phyloP scores from a whole-genome alignment of 2,329 filamentous ascomycete species.

The Blastomyces percursus region DNA sequence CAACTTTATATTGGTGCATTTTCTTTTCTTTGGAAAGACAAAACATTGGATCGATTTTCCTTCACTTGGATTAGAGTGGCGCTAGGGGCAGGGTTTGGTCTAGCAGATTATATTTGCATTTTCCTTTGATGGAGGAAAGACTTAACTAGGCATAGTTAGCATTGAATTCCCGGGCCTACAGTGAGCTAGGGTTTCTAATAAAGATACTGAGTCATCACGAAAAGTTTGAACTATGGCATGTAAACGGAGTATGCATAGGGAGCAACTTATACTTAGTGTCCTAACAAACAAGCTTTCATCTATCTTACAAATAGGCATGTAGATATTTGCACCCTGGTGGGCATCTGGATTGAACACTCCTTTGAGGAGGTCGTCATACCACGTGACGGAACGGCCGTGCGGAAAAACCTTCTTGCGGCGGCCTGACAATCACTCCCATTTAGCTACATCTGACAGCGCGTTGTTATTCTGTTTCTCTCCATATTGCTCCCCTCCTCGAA shows the following conservation, averaged over 20 bases:
- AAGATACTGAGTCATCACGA: background rate
- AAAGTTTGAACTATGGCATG: background rate
- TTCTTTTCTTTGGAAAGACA: background rate
- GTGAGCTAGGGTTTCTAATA: background rate
- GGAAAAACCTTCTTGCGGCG: slow-evolving; percentile 1
- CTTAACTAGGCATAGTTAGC: background rate
- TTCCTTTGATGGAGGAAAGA: background rate
- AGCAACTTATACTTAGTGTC: background rate
- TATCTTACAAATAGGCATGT: no score
- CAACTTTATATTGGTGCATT: background rate
- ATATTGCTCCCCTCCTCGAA: background rate
- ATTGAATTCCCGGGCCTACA: background rate
- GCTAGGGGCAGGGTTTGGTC: background rate
- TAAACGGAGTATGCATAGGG: background rate
- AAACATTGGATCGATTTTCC: background rate
- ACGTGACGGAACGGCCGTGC: background rate
- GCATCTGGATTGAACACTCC: no score
- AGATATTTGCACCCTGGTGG: no score
- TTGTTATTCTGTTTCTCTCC: background rate
- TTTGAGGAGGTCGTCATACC: background rate
- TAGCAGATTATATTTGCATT: background rate
- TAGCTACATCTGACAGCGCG: background rate
- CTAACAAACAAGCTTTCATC: background rate
- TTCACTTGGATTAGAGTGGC: background rate
- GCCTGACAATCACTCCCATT: background rate